phyloP scores from a whole-genome alignment of 495 filamentous ascomycete species.

The Hypoxylon lienhwacheense region DNA sequence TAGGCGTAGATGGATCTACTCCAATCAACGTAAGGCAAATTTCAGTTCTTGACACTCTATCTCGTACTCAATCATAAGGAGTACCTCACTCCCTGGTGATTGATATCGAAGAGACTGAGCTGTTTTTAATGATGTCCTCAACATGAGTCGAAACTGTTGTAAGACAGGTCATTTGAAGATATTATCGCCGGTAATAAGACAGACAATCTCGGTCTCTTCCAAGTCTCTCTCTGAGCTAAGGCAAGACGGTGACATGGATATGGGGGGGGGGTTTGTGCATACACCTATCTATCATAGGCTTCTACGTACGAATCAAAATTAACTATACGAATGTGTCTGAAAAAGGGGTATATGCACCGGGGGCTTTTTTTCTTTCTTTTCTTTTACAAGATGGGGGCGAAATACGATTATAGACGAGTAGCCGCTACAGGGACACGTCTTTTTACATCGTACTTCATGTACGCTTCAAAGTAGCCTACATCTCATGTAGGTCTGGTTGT shows the following conservation, averaged over 20 bases:
- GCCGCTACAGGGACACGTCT: slow-evolving; percentile 3
- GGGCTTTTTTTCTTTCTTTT: too few species aligned
- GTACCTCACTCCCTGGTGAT: too few species aligned
- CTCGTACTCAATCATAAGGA: too few species aligned
- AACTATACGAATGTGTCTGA: slow-evolving; percentile 25
- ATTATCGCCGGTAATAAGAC: too few species aligned
- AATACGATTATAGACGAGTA: slow-evolving; percentile 26
- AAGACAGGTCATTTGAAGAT: too few species aligned
- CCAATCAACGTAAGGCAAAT: too few species aligned
- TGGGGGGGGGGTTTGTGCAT: slow-evolving; percentile 12
- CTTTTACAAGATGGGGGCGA: slow-evolving; percentile 26
- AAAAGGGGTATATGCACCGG: slow-evolving; percentile 30
- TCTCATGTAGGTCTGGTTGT: background rate
- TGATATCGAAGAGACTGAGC: too few species aligned
- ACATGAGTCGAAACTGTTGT: slow-evolving; percentile 7
- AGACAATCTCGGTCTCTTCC: too few species aligned
- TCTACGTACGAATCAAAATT: slow-evolving; percentile 19
- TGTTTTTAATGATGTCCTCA: too few species aligned
- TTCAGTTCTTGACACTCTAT: too few species aligned
- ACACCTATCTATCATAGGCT: too few species aligned
- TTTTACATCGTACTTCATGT: background rate
- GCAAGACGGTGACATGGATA: slow-evolving; percentile 1
- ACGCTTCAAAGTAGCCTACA: background rate
- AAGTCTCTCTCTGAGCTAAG: background rate
- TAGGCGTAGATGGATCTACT: too few species aligned